Conservation (phyloP, 1,284 basidiomycete genomes). For the Grifola frondosa region DNA sequence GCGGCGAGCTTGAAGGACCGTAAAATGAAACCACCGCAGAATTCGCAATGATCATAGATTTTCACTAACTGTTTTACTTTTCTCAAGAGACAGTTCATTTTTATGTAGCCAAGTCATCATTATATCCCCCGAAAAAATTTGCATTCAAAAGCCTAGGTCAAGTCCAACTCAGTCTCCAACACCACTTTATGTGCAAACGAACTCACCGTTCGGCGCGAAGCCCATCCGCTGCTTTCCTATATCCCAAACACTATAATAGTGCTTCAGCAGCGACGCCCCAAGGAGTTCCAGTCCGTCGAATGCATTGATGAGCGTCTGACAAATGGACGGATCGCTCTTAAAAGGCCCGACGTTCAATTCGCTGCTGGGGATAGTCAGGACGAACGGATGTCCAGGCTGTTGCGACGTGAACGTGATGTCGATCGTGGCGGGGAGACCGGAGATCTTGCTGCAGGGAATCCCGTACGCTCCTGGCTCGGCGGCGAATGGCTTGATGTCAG, state of each 20-base stretch:
- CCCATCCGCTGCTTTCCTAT: slow-evolving; percentile 46
- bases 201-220: slow-evolving; percentile 42
- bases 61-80: too few relatives aligned
- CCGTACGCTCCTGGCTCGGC: slow-evolving; percentile 56
- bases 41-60: too few relatives aligned
- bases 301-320: slow-evolving; percentile 58
- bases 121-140: too few relatives aligned
- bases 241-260: slow-evolving; percentile 59
- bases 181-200: too few relatives aligned
- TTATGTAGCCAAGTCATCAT: too few relatives aligned
- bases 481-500: slow-evolving; percentile 48
- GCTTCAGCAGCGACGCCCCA: slow-evolving; percentile 53
- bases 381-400: slow-evolving; percentile 45
- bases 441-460: slow-evolving; percentile 47
- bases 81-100: too few relatives aligned
- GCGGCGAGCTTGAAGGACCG: too few relatives aligned
- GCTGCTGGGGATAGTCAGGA: slow-evolving; percentile 53
- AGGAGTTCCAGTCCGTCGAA: slow-evolving; percentile 49
- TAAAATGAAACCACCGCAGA: too few relatives aligned
- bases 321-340: slow-evolving; percentile 42
- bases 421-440: slow-evolving; percentile 47
- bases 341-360: slow-evolving; percentile 60
- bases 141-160: too few relatives aligned
- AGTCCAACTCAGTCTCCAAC: too few relatives aligned
- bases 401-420: slow-evolving; percentile 52